Base-by-base conservation (phyloP, 106 monocot species). In the Agapanthus africanus region DNA sequence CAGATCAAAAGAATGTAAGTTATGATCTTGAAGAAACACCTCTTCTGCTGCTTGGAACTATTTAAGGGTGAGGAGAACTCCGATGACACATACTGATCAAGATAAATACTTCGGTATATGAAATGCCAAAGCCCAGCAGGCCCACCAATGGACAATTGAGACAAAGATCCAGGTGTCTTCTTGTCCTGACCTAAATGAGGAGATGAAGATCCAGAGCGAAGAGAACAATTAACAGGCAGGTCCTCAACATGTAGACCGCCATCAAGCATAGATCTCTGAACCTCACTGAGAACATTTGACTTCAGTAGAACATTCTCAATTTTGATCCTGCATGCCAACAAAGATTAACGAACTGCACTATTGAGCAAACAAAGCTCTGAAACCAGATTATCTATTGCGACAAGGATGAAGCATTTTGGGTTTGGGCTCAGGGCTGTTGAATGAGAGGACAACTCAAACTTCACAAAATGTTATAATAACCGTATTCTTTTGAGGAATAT, bases 81-180 rank as follows among this genome's bases (percentile, higher is more conserved):
- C 54, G 97, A 97, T 23, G 92, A 86, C 6, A 97, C 84, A 76
- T 89, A 97, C 39, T 97, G 97, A 70, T 89, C 87, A 79, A 97
- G 79, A 67, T 82, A 87, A 16, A 92, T 79, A 69, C 89, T 97
- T 71, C 78, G 74, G 70, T 92, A 99, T 42, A 99, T 87, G 69
- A 99, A 99, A 83, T 99, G 92, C 86, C 92, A 92, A 21, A 99
- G 87, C 49, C 97, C 97, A 81, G 82, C 63, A 39, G 92, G 89
- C 19, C 97, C 97, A 65, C 89, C 89, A 75, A 81, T 75, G 46
- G 70, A 74, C 60, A 71, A 14, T 41, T 39, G 28, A 30, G 77
- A 57, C 9, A 37, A 33, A 60, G 69, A 75, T 62, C 40, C 77
- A 68, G 77, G 34, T 23, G 4, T 33, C 28, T 11, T 56, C 30